Evolutionary conservation across 495 filamentous ascomycete species (phyloP).

Genomic region (Venustampulla echinocandica): DNA sequence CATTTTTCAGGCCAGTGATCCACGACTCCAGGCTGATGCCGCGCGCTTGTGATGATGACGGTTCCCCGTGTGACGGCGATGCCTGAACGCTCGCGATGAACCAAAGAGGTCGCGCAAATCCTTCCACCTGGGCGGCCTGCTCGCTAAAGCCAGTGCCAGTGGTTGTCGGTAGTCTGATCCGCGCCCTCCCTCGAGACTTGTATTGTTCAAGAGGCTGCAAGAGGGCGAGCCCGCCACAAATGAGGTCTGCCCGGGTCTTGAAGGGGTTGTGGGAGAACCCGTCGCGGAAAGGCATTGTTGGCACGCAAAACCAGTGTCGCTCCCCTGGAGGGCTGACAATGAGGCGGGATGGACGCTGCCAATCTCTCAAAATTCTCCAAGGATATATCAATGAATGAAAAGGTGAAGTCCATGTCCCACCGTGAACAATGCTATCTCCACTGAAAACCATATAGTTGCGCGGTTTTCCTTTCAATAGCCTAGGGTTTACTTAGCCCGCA

Average conservation of each 20-base stretch:
- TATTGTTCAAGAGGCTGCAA: slow-evolving; percentile 35
- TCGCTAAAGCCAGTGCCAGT: slow-evolving; percentile 47
- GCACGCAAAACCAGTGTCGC: no score
- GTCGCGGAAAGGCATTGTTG: background rate
- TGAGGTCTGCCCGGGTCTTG: slow-evolving; percentile 19
- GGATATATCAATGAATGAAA: no score
- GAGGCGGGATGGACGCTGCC: no score
- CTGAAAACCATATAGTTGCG: no score
- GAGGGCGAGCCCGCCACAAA: slow-evolving; percentile 33
- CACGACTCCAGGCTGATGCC: slow-evolving; percentile 22
- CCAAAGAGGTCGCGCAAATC: slow-evolving; percentile 52
- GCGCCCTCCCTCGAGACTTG: slow-evolving; percentile 33
- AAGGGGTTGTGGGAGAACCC: slow-evolving; percentile 19
- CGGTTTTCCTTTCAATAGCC: no score
- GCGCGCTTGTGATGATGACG: no score
- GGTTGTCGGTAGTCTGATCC: slow-evolving; percentile 35
- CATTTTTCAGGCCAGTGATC: slow-evolving; percentile 42
- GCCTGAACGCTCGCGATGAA: slow-evolving; percentile 44
- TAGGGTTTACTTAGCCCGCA: no score
- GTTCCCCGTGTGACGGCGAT: background rate
- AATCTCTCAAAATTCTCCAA: no score
- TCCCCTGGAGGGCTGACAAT: no score
- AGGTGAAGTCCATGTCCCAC: no score
- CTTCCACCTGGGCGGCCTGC: slow-evolving; percentile 51
- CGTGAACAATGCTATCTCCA: no score